Conservation (phyloP, 768 basidiomycete genomes). For the Termitomyces sp. region DNA sequence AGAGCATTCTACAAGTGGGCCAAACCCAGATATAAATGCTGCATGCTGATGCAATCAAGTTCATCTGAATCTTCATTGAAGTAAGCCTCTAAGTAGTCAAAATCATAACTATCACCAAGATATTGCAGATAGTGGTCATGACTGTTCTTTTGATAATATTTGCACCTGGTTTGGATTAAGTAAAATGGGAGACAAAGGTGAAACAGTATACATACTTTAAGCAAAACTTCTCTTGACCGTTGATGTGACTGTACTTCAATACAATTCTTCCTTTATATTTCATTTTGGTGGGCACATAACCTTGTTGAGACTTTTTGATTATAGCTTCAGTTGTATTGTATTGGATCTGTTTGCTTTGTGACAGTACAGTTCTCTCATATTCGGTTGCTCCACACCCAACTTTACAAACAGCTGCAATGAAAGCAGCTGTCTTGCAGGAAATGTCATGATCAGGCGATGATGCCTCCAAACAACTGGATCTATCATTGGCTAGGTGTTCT, state of each 20-base stretch:
- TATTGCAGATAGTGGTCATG: neutral
- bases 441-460: neutral
- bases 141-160: neutral
- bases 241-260: neutral
- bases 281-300: rapidly evolving
- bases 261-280: neutral
- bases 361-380: neutral
- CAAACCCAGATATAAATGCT: conserved; percentile 9
- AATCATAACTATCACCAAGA: conserved; percentile 6
- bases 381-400: neutral
- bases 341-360: neutral
- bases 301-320: neutral
- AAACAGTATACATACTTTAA: neutral
- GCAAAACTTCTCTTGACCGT: neutral
- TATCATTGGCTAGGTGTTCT: neutral
- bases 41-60: conserved; percentile 13
- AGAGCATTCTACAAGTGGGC: conserved; percentile 1
- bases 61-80: conserved; percentile 12
- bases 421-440: neutral
- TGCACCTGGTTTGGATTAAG: neutral
- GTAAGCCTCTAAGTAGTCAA: conserved; percentile 11
- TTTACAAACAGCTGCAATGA: neutral
- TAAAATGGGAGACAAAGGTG: too few relatives aligned
- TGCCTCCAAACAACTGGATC: neutral
- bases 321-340: neutral